These are phyloP conservation scores for Phytophthora multivora DNA, from an alignment of 352 stramenopile genomes.

Conservation along the genomic window DNA sequence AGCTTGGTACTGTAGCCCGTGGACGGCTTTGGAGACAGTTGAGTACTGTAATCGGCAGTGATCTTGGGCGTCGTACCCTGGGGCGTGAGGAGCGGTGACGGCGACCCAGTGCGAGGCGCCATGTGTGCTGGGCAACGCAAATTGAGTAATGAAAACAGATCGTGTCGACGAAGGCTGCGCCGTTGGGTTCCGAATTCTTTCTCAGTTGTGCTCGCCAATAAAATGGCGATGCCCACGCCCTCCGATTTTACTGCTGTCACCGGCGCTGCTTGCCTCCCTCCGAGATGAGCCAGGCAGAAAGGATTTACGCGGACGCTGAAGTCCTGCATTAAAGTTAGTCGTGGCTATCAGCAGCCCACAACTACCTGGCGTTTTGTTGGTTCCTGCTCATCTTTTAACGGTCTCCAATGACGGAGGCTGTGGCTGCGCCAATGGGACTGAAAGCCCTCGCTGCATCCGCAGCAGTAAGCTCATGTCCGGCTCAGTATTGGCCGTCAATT, in stretches of 20 bases:
- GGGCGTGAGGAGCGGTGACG: conserved; percentile 20
- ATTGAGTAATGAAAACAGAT: conserved; percentile 15
- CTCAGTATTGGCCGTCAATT: conserved; percentile 18
- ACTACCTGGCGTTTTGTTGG: too few relatives aligned
- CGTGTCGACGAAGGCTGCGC: background rate
- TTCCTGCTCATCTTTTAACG: background rate
- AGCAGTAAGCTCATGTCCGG: background rate
- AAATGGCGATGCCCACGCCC: background rate
- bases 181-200: conserved; percentile 8
- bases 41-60: conserved; percentile 24
- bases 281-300: conserved; percentile 4
- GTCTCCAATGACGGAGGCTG: conserved; percentile 5
- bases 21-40: conserved; percentile 14
- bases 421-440: conserved; percentile 3
- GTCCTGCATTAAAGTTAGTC: background rate
- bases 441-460: background rate
- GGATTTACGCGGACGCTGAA: background rate
- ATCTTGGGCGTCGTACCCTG: conserved; percentile 18
- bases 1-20: conserved; percentile 28
- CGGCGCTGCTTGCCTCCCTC: background rate
- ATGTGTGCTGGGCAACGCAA: conserved; percentile 15
- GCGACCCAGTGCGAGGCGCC: conserved; percentile 10
- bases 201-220: background rate
- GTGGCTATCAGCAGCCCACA: background rate
- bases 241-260: background rate